These are phyloP conservation scores for Cryphonectria naterciae DNA, from an alignment of 2,329 filamentous ascomycete species.

Conservation along the genomic window DNA sequence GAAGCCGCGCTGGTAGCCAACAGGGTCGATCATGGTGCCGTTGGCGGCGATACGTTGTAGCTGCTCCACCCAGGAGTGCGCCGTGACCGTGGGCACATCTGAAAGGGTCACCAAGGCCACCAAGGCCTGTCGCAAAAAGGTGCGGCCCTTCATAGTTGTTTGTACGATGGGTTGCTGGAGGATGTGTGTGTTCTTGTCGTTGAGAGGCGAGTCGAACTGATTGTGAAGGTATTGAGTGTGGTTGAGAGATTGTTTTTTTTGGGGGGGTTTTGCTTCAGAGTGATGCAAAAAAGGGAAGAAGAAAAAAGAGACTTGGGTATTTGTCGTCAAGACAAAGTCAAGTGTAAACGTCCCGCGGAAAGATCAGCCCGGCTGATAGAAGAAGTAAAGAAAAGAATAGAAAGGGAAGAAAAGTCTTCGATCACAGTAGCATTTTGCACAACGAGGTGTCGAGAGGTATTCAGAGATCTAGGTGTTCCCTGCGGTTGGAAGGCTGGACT, in stretches of 20 bases:
- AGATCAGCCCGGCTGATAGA: slow-evolving; percentile 30
- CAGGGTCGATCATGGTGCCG: slow-evolving; percentile 71
- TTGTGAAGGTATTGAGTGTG: background rate
- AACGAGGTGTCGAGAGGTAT: slow-evolving; percentile 7
- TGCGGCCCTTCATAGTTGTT: slow-evolving; percentile 21
- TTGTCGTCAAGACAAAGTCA: slow-evolving; percentile 24
- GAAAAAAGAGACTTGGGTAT: slow-evolving; percentile 11
- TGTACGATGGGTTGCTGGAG: background rate
- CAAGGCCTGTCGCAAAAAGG: slow-evolving; percentile 19
- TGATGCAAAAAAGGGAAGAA: slow-evolving; percentile 7
- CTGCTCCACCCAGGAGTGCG: slow-evolving; percentile 85
- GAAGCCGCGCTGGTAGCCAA: slow-evolving; percentile 78
- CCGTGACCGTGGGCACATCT: slow-evolving; percentile 42
- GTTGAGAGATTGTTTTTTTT: background rate
- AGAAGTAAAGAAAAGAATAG: slow-evolving; percentile 21
- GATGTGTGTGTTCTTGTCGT: background rate
- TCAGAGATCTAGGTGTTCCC: slow-evolving; percentile 2
- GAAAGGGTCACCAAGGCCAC: slow-evolving; percentile 38
- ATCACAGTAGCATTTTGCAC: slow-evolving; percentile 30
- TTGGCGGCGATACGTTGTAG: slow-evolving; percentile 72
- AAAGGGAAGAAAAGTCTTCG: slow-evolving; percentile 3
- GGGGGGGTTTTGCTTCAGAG: slow-evolving; percentile 9
- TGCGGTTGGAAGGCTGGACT: slow-evolving; percentile 11
- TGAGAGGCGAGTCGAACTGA: background rate
- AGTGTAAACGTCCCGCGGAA: slow-evolving; percentile 29